phyloP scores from a whole-genome alignment of 2,329 filamentous ascomycete species.

The Neopestalotiopsis rosae region DNA sequence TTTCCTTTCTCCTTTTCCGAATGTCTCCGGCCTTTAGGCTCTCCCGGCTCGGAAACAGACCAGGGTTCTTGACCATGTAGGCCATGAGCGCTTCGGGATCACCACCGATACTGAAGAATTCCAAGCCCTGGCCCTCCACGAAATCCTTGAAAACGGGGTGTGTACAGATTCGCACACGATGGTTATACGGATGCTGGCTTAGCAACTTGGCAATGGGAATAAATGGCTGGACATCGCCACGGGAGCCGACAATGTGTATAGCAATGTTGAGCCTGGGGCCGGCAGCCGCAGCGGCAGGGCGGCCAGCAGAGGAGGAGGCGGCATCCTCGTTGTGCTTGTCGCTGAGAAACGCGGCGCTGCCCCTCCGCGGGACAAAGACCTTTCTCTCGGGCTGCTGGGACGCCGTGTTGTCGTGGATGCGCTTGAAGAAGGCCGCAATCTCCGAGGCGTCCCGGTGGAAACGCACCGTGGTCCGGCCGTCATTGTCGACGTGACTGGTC shows the following conservation, averaged over 20 bases:
- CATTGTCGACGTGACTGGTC: conserved; percentile 3
- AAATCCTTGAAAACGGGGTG: conserved; percentile 64
- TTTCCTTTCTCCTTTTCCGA: conserved; percentile 39
- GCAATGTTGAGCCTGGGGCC: conserved; percentile 52
- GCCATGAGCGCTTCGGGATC: conserved; percentile 50
- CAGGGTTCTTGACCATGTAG: conserved; percentile 51
- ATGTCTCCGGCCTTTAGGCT: conserved; percentile 44
- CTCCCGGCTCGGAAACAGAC: conserved; percentile 41
- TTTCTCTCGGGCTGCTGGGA: neutral
- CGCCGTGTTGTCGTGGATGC: neutral
- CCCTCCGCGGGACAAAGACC: neutral
- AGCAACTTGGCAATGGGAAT: conserved; percentile 61
- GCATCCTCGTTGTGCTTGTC: neutral
- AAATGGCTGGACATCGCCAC: conserved; percentile 69
- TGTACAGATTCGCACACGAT: conserved; percentile 63
- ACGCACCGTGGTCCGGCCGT: conserved; percentile 7
- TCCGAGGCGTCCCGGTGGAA: conserved; percentile 8
- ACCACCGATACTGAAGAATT: conserved; percentile 64
- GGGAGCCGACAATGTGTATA: conserved; percentile 64
- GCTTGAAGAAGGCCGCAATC: conserved; percentile 6
- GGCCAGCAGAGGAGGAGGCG: neutral
- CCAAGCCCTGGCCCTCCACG: conserved; percentile 56
- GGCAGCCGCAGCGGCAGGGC: neutral
- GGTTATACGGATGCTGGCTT: conserved; percentile 50
- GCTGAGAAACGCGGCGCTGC: conserved; percentile 3